Evolutionary conservation across 805 yeast species (phyloP).

Genomic region (Lachancea mirantina): DNA sequence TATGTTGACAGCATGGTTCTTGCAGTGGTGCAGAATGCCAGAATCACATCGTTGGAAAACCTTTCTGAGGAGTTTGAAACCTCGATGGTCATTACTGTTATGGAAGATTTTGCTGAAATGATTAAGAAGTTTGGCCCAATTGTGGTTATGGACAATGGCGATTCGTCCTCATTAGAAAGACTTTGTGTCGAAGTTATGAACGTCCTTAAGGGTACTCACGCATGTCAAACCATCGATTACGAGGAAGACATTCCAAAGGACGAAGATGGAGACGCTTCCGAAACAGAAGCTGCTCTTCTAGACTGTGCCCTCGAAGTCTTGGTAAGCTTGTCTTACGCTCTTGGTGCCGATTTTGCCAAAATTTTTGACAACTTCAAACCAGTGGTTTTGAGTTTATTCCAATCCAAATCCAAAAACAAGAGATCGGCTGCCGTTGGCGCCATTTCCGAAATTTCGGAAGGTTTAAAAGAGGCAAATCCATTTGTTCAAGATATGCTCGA

Average conservation of each 20-base stretch:
- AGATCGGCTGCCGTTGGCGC: slow-evolving; percentile 84
- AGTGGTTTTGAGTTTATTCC: slow-evolving; percentile 48
- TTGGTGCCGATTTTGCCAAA: slow-evolving; percentile 70
- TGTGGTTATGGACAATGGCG: slow-evolving; percentile 53
- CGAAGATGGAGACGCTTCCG: slow-evolving; percentile 49
- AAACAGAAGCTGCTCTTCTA: slow-evolving; percentile 59
- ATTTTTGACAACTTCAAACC: slow-evolving; percentile 69
- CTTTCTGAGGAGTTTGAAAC: slow-evolving; percentile 79
- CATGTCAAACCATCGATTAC: slow-evolving; percentile 72
- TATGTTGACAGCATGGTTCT: slow-evolving; percentile 53
- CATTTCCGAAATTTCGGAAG: slow-evolving; percentile 79
- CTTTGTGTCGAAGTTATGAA: slow-evolving; percentile 66
- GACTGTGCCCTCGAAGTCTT: slow-evolving; percentile 85
- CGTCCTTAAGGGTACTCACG: slow-evolving; percentile 74
- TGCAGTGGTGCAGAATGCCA: slow-evolving; percentile 55
- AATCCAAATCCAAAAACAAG: slow-evolving; percentile 60
- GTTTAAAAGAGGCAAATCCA: slow-evolving; percentile 60
- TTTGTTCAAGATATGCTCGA: slow-evolving; percentile 63
- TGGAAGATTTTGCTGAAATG: slow-evolving; percentile 67
- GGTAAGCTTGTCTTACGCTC: slow-evolving; percentile 65
- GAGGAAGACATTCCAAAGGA: slow-evolving; percentile 54
- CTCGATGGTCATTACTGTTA: slow-evolving; percentile 68
- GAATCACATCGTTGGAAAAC: slow-evolving; percentile 55
- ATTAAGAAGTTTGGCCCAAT: slow-evolving; percentile 63
- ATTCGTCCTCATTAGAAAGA: slow-evolving; percentile 52